Evolutionary conservation across 345 rosid species (phyloP).

Genomic region (Arabidopsis thaliana): TAIR10.1 NC_003074.8:2305001-2305500

Average conservation of each 20-base stretch:
- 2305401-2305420: slow-evolving; percentile 1
- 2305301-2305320: slow-evolving; percentile 62
- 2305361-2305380: neutral
- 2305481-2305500: slow-evolving; percentile 51
- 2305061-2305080: too few relatives aligned
- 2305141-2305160: slow-evolving; percentile 55
- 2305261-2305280: neutral
- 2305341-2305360: slow-evolving; percentile 72
- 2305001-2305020: slow-evolving; percentile 62
- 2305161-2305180: slow-evolving; percentile 43
- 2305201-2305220: too few relatives aligned
- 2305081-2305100: too few relatives aligned
- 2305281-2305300: neutral
- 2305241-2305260: neutral
- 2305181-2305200: neutral
- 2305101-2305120: too few relatives aligned
- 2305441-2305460: slow-evolving; percentile 64
- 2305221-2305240: neutral
- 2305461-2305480: slow-evolving; percentile 84
- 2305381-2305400: neutral
- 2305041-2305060: too few relatives aligned
- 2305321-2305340: slow-evolving; percentile 57
- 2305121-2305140: too few relatives aligned
- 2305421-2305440: slow-evolving; percentile 71
- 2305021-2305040: slow-evolving; percentile 46